These are phyloP conservation scores for Phytophthora boehmeriae DNA, from an alignment of 352 stramenopile genomes.

Conservation along the genomic window DNA sequence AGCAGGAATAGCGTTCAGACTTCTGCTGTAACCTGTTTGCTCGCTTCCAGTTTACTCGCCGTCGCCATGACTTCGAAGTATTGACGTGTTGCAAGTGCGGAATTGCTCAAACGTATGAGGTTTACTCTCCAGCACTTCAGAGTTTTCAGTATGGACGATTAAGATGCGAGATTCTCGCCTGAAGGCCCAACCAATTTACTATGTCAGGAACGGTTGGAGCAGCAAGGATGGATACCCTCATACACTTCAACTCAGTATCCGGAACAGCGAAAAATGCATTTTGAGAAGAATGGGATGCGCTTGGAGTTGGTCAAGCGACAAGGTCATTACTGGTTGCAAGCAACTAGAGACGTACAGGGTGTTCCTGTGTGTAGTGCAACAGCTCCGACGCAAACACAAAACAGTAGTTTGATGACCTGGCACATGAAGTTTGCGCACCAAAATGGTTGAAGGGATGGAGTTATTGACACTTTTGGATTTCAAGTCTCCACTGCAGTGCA, in stretches of 20 bases:
- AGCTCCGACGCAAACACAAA: no score
- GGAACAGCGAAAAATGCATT: not conserved
- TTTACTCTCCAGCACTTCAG: no score
- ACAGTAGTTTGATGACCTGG: not conserved
- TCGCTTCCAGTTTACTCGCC: no score
- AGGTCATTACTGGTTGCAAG: not conserved
- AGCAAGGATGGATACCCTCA: not conserved
- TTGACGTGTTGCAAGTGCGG: no score
- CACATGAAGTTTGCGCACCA: not conserved
- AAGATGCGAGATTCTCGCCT: no score
- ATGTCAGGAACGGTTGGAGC: not conserved
- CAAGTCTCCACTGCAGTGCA: not conserved
- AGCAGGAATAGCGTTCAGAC: no score
- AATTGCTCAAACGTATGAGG: no score
- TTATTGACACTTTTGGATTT: not conserved
- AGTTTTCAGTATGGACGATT: no score
- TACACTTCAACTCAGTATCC: not conserved
- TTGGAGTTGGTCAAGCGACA: not conserved
- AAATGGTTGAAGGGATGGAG: not conserved
- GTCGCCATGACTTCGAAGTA: no score
- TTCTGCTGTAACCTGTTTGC: no score
- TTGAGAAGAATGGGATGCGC: not conserved
- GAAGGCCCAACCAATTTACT: not conserved
- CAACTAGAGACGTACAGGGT: not conserved
- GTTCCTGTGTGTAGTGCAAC: not conserved